Percentiles rank a stretch among this genome's conserved stretches.
Conservation (phyloP, 1,284 basidiomycete genomes). For the Ustilago nuda region DNA sequence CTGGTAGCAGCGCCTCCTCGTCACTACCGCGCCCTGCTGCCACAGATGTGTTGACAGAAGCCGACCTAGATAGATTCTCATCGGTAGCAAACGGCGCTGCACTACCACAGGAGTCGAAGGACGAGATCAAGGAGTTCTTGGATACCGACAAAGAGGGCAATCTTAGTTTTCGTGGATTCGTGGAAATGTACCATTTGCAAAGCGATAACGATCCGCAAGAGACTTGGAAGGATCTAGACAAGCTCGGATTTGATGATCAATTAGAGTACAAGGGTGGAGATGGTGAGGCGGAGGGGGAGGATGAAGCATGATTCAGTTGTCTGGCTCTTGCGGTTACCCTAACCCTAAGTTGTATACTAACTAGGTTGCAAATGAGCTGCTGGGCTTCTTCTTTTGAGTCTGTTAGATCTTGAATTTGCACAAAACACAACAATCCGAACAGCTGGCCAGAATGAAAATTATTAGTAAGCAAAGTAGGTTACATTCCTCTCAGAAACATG, state of each 20-base stretch:
- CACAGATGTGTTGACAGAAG: conserved; percentile 33
- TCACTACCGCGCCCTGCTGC: conserved; percentile 22
- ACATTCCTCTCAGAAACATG: too few relatives aligned
- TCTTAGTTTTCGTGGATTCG: conserved; percentile 50
- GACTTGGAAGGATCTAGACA: conserved; percentile 55
- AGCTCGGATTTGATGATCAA: conserved; percentile 37
- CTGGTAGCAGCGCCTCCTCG: conserved; percentile 8
- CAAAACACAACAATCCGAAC: background rate
- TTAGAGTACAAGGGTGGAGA: conserved; percentile 13
- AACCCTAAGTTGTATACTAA: background rate
- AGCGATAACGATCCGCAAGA: conserved; percentile 55
- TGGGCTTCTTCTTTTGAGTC: background rate
- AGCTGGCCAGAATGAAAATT: too few relatives aligned
- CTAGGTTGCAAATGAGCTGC: too few relatives aligned
- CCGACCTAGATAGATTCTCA: conserved; percentile 53
- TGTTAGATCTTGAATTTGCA: background rate
- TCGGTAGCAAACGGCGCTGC: conserved; percentile 46
- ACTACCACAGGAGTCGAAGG: conserved; percentile 48
- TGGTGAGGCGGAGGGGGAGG: background rate
- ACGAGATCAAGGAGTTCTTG: conserved; percentile 56
- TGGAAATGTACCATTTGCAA: conserved; percentile 58
- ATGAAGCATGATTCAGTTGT: background rate
- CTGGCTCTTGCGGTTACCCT: background rate
- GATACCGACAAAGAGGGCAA: conserved; percentile 52
- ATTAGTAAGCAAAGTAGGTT: too few relatives aligned